Evolutionary conservation across 441 rosid genomes (phyloP).

Genomic region (Jatropha podagrica): DNA sequence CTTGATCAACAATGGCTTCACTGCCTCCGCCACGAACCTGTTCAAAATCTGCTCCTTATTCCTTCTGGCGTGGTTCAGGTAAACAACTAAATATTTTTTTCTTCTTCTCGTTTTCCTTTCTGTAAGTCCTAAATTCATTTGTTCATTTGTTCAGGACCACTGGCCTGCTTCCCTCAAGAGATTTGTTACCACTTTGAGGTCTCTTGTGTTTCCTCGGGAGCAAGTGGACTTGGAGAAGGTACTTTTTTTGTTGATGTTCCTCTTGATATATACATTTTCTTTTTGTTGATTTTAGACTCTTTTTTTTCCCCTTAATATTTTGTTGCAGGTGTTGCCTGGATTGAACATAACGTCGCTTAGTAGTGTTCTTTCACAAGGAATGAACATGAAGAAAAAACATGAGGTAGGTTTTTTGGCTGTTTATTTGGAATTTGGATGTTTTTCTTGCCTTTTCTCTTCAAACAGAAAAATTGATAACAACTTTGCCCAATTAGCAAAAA

Average conservation of each 20-base stretch:
- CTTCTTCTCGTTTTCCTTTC: background rate
- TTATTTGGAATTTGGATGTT: background rate
- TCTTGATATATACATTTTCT: no score
- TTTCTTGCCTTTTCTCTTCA: background rate
- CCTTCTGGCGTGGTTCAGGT: conserved; percentile 79
- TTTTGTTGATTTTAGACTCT: background rate
- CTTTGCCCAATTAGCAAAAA: background rate
- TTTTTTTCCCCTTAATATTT: no score
- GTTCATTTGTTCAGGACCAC: conserved; percentile 44
- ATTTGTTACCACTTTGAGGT: conserved; percentile 53
- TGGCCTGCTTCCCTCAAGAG: conserved; percentile 82
- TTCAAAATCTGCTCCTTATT: conserved; percentile 58
- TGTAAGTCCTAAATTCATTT: background rate
- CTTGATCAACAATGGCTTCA: conserved; percentile 76
- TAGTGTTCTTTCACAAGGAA: conserved; percentile 79
- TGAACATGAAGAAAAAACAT: conserved; percentile 87
- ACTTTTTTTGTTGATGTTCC: background rate
- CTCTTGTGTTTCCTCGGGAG: conserved; percentile 62
- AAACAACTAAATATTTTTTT: background rate
- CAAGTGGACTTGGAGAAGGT: conserved; percentile 60
- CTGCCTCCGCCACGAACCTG: conserved; percentile 61
- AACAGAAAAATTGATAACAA: background rate
- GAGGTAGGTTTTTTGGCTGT: conserved; percentile 48
- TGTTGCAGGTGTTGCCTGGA: conserved; percentile 53
- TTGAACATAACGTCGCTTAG: conserved; percentile 44